Evolutionary conservation across 73 alveolate genomes (phyloP).

Genomic region (Paramecium sonneborni): DNA sequence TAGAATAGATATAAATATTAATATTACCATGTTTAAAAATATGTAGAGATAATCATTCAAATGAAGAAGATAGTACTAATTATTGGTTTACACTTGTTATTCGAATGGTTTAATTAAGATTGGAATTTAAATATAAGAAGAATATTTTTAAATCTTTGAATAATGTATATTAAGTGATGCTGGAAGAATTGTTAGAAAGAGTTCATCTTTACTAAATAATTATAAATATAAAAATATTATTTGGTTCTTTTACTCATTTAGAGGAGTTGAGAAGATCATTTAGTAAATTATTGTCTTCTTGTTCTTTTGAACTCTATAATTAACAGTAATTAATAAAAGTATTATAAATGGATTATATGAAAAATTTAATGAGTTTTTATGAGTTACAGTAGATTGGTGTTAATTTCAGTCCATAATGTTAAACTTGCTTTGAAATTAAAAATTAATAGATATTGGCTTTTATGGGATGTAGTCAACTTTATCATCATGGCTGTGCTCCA

Average conservation of each 20-base stretch:
- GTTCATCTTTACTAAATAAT: neutral
- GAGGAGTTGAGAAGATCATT: conserved; percentile 46
- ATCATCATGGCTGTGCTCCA: conserved; percentile 12
- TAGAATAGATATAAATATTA: neutral
- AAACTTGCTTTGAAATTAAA: neutral
- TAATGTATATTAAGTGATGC: neutral
- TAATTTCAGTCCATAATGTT: neutral
- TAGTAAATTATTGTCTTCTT: conserved; percentile 3
- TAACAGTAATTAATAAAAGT: neutral
- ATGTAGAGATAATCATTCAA: conserved; percentile 8
- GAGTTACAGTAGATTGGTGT: neutral
- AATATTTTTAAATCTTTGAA: neutral
- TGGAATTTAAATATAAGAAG: neutral
- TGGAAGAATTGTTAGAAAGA: conserved; percentile 39
- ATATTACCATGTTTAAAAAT: conserved; percentile 4
- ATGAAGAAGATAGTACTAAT: conserved; percentile 28
- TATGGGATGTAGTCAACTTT: neutral
- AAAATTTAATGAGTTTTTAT: neutral
- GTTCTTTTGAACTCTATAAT: conserved; percentile 29
- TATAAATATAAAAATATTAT: neutral
- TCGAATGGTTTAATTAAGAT: conserved; percentile 43
- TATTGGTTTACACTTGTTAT: conserved; percentile 14
- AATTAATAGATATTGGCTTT: neutral
- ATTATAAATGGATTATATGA: conserved; percentile 3
- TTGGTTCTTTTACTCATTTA: conserved; percentile 9